Percentiles rank a stretch among this genome's conserved stretches.
Evolutionary conservation across 148 eudicot genomes (phyloP).

Genomic region (Cornus florida): DNA sequence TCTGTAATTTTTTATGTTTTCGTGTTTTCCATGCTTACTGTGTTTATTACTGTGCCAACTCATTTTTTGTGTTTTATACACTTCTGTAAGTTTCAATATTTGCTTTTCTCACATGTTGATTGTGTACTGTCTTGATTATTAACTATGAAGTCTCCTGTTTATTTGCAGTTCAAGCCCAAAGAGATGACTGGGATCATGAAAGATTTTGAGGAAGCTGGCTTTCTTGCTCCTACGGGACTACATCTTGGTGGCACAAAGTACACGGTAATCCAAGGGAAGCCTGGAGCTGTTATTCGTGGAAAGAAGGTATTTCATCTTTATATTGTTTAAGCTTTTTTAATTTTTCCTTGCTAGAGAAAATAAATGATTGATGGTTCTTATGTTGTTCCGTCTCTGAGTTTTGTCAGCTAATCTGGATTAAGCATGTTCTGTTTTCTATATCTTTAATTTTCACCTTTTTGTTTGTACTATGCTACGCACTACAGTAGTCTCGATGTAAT

Average conservation of each 20-base stretch:
- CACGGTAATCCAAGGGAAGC: conserved; percentile 58
- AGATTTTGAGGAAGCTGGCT: conserved; percentile 53
- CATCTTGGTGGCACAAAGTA: conserved; percentile 50
- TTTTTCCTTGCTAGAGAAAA: not conserved
- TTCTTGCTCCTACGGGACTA: conserved; percentile 49
- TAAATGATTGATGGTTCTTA: too few relatives aligned
- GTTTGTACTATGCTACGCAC: not conserved
- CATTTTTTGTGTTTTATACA: not conserved
- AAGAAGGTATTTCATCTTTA: conserved; percentile 35
- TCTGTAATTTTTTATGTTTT: not conserved
- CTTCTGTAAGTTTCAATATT: not conserved
- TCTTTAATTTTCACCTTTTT: not conserved
- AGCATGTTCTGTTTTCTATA: not conserved
- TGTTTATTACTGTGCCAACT: not conserved
- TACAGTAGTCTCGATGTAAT: not conserved
- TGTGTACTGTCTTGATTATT: not conserved
- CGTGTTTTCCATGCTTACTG: not conserved
- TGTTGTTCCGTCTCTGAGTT: too few relatives aligned
- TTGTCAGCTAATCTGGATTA: not conserved
- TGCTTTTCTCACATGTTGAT: not conserved
- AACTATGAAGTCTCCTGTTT: not conserved
- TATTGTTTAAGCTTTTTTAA: too few relatives aligned
- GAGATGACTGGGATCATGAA: conserved; percentile 40
- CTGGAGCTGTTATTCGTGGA: conserved; percentile 49
- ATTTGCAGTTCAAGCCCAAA: conserved; percentile 37